A percentile compares a stretch with the other conserved stretches of the same genome.
phyloP scores from a whole-genome alignment of 106 monocot genomes.

The Amphibolis antarctica region DNA sequence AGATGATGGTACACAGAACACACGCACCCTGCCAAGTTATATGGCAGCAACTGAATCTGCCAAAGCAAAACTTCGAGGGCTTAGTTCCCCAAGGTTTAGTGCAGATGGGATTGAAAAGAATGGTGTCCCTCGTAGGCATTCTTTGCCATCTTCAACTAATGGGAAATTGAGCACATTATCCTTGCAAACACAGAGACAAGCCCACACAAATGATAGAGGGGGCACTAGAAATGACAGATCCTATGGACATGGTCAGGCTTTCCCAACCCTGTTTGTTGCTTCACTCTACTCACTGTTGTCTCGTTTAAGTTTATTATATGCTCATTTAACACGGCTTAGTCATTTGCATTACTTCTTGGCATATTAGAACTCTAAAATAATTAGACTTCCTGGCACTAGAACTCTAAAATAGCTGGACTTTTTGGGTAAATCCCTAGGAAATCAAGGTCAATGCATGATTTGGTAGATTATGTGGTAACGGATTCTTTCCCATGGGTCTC shows the following conservation, averaged over 20 bases:
- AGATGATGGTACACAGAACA: conserved; percentile 45
- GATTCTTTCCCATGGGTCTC: not conserved
- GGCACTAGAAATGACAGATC: conserved; percentile 12
- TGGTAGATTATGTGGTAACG: no score
- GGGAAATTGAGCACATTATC: conserved; percentile 51
- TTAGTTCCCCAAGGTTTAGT: conserved; percentile 45
- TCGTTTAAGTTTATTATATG: not conserved
- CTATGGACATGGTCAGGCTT: conserved; percentile 6
- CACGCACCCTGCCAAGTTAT: conserved; percentile 60
- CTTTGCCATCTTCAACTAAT: conserved; percentile 55
- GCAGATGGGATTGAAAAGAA: conserved; percentile 58
- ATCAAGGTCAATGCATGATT: not conserved
- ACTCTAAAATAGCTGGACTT: not conserved
- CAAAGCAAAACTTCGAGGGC: conserved; percentile 62
- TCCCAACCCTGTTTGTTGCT: not conserved
- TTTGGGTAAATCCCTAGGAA: not conserved
- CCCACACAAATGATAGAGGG: conserved; percentile 35
- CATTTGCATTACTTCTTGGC: not conserved
- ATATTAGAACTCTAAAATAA: not conserved
- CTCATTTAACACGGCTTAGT: not conserved
- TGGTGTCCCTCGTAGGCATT: conserved; percentile 57
- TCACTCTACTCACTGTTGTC: no score
- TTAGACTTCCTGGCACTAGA: not conserved
- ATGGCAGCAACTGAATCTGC: conserved; percentile 76
- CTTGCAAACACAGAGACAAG: conserved; percentile 35